Percentiles rank a stretch among this genome's conserved stretches.
These are phyloP conservation scores for Lentinula detonsa DNA, from an alignment of 768 basidiomycete genomes.

Conservation along the genomic window DNA sequence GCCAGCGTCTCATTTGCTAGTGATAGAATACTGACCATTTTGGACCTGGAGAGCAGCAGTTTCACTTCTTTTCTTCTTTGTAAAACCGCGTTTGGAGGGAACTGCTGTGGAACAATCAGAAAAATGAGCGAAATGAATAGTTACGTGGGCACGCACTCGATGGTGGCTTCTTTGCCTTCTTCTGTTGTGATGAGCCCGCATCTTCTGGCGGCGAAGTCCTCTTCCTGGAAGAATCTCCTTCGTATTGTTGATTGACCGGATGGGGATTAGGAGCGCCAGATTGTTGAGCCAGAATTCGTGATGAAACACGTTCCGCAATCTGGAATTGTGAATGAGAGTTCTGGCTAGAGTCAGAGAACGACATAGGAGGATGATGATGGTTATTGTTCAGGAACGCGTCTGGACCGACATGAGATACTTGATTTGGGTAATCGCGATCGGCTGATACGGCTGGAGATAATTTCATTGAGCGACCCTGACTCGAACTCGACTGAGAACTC, in stretches of 20 bases:
- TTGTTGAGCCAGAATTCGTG: neutral
- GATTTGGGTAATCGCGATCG: constrained; percentile 2
- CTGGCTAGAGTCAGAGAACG: neutral
- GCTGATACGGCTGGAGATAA: neutral
- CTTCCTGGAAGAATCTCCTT: neutral
- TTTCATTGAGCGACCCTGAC: neutral
- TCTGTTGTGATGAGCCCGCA: neutral
- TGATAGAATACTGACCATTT: constrained; percentile 40
- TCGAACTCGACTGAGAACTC: neutral
- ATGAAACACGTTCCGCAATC: neutral
- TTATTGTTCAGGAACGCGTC: neutral
- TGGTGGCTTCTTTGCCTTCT: neutral
- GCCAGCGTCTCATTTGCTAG: neutral
- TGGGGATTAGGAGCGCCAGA: neutral
- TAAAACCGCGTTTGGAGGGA: constrained; percentile 61
- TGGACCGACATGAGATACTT: neutral
- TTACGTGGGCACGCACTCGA: neutral
- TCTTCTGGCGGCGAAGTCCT: neutral
- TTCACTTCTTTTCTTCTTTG: constrained; percentile 67
- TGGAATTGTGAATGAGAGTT: neutral
- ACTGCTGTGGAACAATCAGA: neutral
- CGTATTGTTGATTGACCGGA: neutral
- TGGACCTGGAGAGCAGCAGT: constrained; percentile 60
- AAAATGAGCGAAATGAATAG: neutral
- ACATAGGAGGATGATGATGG: neutral